Evolutionary conservation across 768 basidiomycete species (phyloP).

Genomic region (Calocybe indica): DNA sequence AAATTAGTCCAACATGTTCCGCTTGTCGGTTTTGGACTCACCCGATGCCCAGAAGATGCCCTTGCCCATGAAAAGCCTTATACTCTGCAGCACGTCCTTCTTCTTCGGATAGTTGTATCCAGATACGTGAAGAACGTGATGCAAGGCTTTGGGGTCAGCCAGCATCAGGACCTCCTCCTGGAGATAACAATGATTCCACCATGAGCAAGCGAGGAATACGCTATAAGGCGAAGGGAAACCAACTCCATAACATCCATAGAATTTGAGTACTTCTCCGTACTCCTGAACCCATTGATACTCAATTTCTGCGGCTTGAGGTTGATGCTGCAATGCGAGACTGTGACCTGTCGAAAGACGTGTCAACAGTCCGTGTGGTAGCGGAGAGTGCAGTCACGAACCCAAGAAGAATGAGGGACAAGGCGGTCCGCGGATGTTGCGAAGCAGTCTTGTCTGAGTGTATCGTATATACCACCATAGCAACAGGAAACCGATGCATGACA

Average conservation of each 20-base stretch:
- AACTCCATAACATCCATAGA: conserved; percentile 34
- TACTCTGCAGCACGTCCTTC: conserved; percentile 28
- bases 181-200: not conserved
- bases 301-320: conserved; percentile 14
- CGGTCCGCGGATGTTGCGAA: too few relatives aligned
- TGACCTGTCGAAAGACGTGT: too few relatives aligned
- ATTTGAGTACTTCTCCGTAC: conserved; percentile 34
- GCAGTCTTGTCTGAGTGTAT: too few relatives aligned
- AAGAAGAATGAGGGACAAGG: too few relatives aligned
- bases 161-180: conserved; percentile 40
- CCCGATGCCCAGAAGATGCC: conserved; percentile 37
- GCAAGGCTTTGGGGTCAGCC: conserved; percentile 43
- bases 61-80: conserved; percentile 25
- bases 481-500: too few relatives aligned
- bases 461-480: too few relatives aligned
- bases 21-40: conserved; percentile 9
- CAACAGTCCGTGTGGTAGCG: too few relatives aligned
- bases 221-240: conserved; percentile 5
- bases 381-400: too few relatives aligned
- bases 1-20: too few relatives aligned
- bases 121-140: conserved; percentile 36
- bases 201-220: not conserved
- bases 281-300: conserved; percentile 39
- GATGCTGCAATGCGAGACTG: too few relatives aligned
- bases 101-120: conserved; percentile 38